These are phyloP conservation scores for Aspergillus wentii DNA, from an alignment of 495 filamentous ascomycete species.

Conservation along the genomic window DNA sequence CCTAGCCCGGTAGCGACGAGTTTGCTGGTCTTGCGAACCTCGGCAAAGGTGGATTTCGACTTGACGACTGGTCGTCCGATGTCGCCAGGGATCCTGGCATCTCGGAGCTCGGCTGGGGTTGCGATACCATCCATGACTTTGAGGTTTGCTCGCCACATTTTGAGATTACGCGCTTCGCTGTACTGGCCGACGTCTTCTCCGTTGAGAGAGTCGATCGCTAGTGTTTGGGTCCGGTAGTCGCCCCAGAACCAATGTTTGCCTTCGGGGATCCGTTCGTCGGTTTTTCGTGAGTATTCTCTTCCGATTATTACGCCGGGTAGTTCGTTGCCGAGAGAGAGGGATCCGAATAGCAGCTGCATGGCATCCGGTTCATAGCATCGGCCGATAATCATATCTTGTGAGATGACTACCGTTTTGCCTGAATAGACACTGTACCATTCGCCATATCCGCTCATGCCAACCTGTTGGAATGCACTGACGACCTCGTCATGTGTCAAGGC, in stretches of 20 bases:
- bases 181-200: slow-evolving; percentile 41
- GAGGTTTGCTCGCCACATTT: slow-evolving; percentile 41
- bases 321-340: slow-evolving; percentile 22
- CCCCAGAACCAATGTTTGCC: slow-evolving; percentile 52
- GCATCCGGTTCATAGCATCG: slow-evolving; percentile 51
- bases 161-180: slow-evolving; percentile 36
- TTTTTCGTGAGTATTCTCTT: slow-evolving; percentile 35
- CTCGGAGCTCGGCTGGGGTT: slow-evolving; percentile 15
- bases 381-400: slow-evolving; percentile 47
- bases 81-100: slow-evolving; percentile 17
- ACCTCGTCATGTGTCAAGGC: slow-evolving; percentile 29
- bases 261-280: slow-evolving; percentile 41
- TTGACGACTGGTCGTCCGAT: slow-evolving; percentile 21
- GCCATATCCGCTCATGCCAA: slow-evolving; percentile 38
- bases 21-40: slow-evolving; percentile 30
- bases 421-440: slow-evolving; percentile 44
- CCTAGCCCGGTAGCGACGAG: slow-evolving; percentile 29
- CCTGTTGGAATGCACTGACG: slow-evolving; percentile 27
- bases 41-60: slow-evolving; percentile 18
- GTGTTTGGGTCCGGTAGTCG: slow-evolving; percentile 47
- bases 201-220: slow-evolving; percentile 50
- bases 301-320: slow-evolving; percentile 32
- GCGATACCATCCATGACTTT: slow-evolving; percentile 35
- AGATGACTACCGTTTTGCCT: slow-evolving; percentile 33
- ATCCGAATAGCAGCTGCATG: slow-evolving; percentile 37